Evolutionary conservation across 805 yeast species (phyloP), one percentile per base, ranked within the genome.

Genomic region (Komagataella phaffii): DNA sequence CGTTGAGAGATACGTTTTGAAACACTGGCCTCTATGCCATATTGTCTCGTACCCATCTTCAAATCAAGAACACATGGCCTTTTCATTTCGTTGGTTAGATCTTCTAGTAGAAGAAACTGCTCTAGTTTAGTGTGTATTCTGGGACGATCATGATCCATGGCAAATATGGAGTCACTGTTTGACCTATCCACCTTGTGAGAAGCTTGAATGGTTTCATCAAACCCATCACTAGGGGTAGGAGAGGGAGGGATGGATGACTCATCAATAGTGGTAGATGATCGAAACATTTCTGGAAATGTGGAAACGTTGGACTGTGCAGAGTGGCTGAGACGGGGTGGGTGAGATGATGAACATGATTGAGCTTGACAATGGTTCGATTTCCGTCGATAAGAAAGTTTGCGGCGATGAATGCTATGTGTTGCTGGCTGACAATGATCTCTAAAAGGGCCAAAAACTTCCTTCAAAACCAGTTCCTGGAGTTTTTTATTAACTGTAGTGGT

Each of bases 41-140:
- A 93, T 66, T 93, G 99, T 53, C 99, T 75, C 0, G 99, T 91
- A 0, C 99, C 99, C 98, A 93, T 93, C 63, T 93, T 93, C 59
- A 93, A 72, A 67, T 93, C 99, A 49, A 93, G 69, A 0, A 91
- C 98, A 63, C 96, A 90, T 0, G 99, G 97, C 56, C 77, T 77
- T 30, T 67, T 71, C 81, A 91, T 80, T 21, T 88, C 87, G 51
- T 82, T 76, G 0, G 98, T 93, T 49, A 93, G 69, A 68, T 93
- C 99, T 62, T 95, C 99, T 49, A 93, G 71, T 7, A 93, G 66
- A 44, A 93, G 83, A 63, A 89, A 93, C 55, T 95, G 73, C 66
- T 87, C 95, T 45, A 85, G 80, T 51, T 83, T 68, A 0, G 85
- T 79, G 53, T 67, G 71, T 52, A 71, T 71, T 47, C 73, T 65